phyloP scores from a whole-genome alignment of 2,329 filamentous ascomycete species.

The Penicillium sp. region DNA sequence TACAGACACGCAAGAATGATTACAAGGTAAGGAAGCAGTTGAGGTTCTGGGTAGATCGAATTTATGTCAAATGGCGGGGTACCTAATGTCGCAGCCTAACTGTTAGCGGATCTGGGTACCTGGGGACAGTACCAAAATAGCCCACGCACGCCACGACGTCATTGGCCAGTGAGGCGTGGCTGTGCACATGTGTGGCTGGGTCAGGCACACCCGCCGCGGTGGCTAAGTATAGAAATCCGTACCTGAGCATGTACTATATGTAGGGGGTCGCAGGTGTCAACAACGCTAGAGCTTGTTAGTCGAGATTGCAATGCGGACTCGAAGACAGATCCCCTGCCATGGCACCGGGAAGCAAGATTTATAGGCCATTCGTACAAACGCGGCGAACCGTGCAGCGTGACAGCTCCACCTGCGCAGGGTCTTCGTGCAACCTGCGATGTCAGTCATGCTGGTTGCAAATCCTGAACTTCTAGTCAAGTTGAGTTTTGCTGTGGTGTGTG shows the following conservation, averaged over 20 bases:
- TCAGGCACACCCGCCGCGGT: too few species aligned
- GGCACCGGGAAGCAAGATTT: conserved; percentile 4
- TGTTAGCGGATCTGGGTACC: conserved; percentile 22
- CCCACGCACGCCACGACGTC: conserved; percentile 10
- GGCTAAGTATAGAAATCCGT: neutral
- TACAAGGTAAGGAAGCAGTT: neutral
- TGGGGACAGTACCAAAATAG: conserved; percentile 24
- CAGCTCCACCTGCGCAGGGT: conserved; percentile 18
- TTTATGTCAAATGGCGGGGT: conserved; percentile 7
- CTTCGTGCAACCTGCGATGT: conserved; percentile 12
- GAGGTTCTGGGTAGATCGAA: neutral
- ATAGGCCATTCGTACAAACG: conserved; percentile 2
- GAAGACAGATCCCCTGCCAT: neutral
- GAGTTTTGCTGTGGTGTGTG: neutral
- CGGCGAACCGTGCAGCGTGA: conserved; percentile 15
- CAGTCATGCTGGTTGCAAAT: conserved; percentile 15
- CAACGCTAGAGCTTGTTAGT: neutral
- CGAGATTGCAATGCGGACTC: neutral
- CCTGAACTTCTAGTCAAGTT: neutral
- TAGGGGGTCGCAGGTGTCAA: conserved; percentile 1
- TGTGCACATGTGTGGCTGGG: conserved; percentile 17
- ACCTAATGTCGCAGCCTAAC: conserved; percentile 31
- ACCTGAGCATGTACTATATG: conserved; percentile 6
- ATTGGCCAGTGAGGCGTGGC: conserved; percentile 20
- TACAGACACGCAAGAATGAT: too few species aligned